These are phyloP conservation scores for Tolypocladium tropicale DNA, from an alignment of 2,329 filamentous ascomycete genomes.

Conservation along the genomic window DNA sequence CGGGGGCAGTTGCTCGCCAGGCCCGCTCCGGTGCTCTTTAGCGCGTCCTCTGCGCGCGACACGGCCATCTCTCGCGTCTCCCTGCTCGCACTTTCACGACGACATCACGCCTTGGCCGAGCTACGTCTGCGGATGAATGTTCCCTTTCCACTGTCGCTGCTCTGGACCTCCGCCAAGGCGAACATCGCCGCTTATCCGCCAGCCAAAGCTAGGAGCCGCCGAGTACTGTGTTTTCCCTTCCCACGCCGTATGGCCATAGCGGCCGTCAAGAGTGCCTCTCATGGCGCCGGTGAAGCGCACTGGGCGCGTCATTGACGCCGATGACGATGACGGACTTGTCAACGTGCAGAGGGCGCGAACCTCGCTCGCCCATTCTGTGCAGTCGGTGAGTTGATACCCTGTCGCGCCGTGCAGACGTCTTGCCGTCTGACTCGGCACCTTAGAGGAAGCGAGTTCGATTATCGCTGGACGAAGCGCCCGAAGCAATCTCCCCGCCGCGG, in stretches of 20 bases:
- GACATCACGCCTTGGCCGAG: neutral
- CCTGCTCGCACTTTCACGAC: neutral
- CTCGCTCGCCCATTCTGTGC: constrained; percentile 22
- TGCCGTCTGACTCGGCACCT: constrained; percentile 4
- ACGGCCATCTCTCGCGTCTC: neutral
- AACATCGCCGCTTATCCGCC: neutral
- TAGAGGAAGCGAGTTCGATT: constrained; percentile 24
- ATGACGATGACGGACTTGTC: constrained; percentile 20
- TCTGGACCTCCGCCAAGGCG: neutral
- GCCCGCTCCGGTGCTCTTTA: neutral
- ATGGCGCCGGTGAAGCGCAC: constrained; percentile 32
- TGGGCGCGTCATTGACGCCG: constrained; percentile 14
- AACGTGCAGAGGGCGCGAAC: constrained; percentile 31
- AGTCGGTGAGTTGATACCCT: constrained; percentile 2
- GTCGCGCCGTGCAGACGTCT: neutral
- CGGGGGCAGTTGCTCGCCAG: too few species aligned
- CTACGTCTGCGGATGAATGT: neutral
- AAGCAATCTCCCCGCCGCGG: constrained; percentile 5
- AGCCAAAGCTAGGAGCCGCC: neutral
- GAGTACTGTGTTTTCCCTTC: neutral
- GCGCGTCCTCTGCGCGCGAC: neutral
- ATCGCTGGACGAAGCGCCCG: constrained; percentile 13
- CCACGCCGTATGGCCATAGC: neutral
- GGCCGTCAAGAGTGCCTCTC: neutral
- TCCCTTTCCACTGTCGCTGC: neutral